These are phyloP conservation scores for Symmetrospora coprosmae DNA, from an alignment of 768 basidiomycete genomes.

Conservation along the genomic window DNA sequence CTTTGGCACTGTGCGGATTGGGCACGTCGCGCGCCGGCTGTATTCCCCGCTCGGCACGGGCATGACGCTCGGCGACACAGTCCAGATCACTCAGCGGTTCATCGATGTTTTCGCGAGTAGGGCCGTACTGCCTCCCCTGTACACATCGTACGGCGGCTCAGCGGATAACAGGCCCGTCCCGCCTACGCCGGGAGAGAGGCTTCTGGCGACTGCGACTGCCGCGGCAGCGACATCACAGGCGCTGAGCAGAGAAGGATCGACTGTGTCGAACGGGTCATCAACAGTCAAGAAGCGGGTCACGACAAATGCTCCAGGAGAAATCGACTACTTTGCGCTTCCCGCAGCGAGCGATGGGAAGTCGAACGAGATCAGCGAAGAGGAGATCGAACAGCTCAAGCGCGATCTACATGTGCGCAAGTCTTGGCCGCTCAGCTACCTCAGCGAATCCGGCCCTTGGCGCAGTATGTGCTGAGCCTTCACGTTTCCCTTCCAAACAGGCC, in stretches of 20 bases:
- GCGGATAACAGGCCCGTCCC: too few relatives aligned
- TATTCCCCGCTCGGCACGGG: conserved; percentile 76
- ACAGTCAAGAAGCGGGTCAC: conserved; percentile 23
- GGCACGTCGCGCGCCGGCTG: conserved; percentile 62
- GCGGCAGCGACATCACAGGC: too few relatives aligned
- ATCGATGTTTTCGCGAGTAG: conserved; percentile 55
- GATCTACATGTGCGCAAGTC: conserved; percentile 49
- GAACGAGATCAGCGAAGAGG: conserved; percentile 22
- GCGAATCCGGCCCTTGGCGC: too few relatives aligned
- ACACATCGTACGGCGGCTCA: not conserved
- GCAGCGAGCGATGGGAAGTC: not conserved
- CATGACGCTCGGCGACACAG: conserved; percentile 72
- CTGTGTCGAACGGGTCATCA: too few relatives aligned
- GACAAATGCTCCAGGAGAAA: conserved; percentile 9
- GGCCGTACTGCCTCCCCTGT: conserved; percentile 29
- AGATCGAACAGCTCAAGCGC: conserved; percentile 35
- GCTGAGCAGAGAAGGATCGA: too few relatives aligned
- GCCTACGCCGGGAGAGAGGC: too few relatives aligned
- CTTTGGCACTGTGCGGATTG: conserved; percentile 60
- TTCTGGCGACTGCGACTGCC: too few relatives aligned
- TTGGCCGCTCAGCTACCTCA: not conserved
- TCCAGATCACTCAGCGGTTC: conserved; percentile 59
- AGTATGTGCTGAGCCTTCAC: too few relatives aligned
- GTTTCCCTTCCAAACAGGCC: conserved; percentile 38
- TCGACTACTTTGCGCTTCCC: conserved; percentile 23